Base-by-base conservation (phyloP, 1,139 yeast genomes). In the Hyphopichia fennica region DNA sequence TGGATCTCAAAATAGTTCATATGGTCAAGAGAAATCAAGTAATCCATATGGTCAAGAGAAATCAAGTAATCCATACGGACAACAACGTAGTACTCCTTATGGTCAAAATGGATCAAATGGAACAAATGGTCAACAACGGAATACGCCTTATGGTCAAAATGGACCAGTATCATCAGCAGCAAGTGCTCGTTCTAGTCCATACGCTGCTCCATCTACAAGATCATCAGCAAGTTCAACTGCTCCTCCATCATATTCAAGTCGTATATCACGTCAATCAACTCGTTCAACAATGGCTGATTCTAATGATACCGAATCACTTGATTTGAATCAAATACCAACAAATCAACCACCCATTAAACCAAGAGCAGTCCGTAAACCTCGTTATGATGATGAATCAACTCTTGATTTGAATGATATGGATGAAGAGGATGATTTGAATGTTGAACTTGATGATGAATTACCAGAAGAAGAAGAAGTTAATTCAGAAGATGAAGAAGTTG, bases 401-500 rank as follows among this genome's bases (percentile, higher is more conserved):
- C 46, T 69, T 14, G 77, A 72, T 44, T 60, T 72, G 40, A 70
- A 72, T 48, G 72, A 60, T 5, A 47, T 58, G 17, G 67, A 66
- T 2, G 72, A 69, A 46, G 79, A 77, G 47, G 68, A 55, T 38
- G 78, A 69, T 68, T 73, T 61, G 63, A 74, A 60, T 65, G 73
- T 56, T 66, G 76, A 56, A 72, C 75, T 56, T 15, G 71, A 63
- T 35, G 74, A 67, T 37, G 67, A 59, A 38, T 60, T 63, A 45
- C 72, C 69, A 10, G 67, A 67, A 40, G 75, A 76, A 45, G 81
- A 82, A 48, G 64, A 71, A 48, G 65, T 72, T 16, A 70, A 72
- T 48, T 67, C 75, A 4, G 88, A 82, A 51, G 95, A 90, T 48
- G 96, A 88, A 60, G 98, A 90, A 50, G 90, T 91, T 16, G 96